A percentile compares a stretch with the other conserved stretches of the same genome.
These are phyloP conservation scores for Trichomonas tenax DNA, from an alignment of 208 protist genomes.

Conservation along the genomic window DNA sequence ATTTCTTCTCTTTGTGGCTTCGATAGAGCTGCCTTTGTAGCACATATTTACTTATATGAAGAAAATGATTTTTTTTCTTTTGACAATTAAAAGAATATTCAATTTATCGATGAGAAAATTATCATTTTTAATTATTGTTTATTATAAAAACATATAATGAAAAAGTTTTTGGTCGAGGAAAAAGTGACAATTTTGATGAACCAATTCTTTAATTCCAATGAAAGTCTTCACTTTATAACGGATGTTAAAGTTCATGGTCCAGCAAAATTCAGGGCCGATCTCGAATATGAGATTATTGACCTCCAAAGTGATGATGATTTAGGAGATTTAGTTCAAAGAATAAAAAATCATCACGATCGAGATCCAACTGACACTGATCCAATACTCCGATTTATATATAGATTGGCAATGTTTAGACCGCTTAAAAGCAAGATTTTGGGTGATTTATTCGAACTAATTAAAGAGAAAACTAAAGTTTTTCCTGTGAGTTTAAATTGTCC, in stretches of 20 bases:
- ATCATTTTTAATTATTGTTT: too few relatives aligned
- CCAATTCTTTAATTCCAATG: background rate
- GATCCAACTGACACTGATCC: background rate
- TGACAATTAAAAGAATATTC: too few relatives aligned
- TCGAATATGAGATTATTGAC: background rate
- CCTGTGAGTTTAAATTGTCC: background rate
- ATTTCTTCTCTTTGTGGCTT: too few relatives aligned
- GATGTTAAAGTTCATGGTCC: background rate
- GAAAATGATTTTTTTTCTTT: too few relatives aligned
- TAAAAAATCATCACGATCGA: background rate
- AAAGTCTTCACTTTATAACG: background rate
- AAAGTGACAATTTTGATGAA: background rate
- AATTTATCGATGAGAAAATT: too few relatives aligned
- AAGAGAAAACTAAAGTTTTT: background rate
- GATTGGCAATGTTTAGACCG: background rate
- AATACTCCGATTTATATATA: background rate
- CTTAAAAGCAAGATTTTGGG: background rate
- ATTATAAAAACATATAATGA: too few relatives aligned
- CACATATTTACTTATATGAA: too few relatives aligned
- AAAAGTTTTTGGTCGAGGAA: background rate
- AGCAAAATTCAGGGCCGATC: background rate
- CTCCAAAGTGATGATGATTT: background rate
- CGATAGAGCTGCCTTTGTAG: too few relatives aligned
- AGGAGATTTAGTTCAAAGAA: background rate
- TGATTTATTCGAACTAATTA: background rate